Conservation (phyloP, 2,329 filamentous ascomycete species). For the Cytospora piceicola region DNA sequence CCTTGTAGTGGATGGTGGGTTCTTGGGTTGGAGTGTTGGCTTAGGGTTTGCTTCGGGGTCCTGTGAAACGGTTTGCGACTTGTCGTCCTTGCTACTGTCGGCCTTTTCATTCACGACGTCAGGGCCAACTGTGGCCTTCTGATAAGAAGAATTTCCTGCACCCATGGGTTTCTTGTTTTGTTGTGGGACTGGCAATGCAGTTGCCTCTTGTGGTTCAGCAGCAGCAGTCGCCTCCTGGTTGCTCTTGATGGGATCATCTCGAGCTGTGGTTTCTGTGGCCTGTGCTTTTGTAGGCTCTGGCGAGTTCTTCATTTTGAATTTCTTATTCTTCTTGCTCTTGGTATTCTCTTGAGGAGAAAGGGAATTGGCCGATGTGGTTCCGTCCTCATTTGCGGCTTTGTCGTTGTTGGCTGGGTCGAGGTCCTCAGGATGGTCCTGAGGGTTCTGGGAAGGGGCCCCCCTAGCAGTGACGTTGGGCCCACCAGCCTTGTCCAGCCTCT, state of each 20-base stretch:
- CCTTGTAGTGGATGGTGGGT: background rate
- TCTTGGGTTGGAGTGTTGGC: background rate
- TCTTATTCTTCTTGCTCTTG: slow-evolving; percentile 7
- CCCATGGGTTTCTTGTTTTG: background rate
- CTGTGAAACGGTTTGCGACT: background rate
- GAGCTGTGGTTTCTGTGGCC: no score
- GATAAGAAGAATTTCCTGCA: background rate
- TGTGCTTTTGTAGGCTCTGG: background rate
- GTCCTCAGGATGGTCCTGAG: background rate
- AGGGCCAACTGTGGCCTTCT: background rate
- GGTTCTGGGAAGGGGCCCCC: no score
- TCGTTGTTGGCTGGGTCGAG: background rate
- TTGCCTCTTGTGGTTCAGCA: background rate
- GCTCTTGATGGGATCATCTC: background rate
- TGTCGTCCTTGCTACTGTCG: background rate
- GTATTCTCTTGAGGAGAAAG: background rate
- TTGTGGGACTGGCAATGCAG: background rate
- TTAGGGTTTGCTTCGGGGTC: background rate
- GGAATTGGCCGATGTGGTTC: slow-evolving; percentile 35
- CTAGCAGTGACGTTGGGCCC: background rate
- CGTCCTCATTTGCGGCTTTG: slow-evolving; percentile 31
- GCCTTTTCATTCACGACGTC: background rate
- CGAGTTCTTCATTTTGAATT: background rate
- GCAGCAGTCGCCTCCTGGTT: background rate
- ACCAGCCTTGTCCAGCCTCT: slow-evolving; percentile 12